A percentile compares a stretch with the other conserved stretches of the same genome.
These are phyloP conservation scores for Pholiota microspora DNA, from an alignment of 768 basidiomycete genomes.

Conservation along the genomic window DNA sequence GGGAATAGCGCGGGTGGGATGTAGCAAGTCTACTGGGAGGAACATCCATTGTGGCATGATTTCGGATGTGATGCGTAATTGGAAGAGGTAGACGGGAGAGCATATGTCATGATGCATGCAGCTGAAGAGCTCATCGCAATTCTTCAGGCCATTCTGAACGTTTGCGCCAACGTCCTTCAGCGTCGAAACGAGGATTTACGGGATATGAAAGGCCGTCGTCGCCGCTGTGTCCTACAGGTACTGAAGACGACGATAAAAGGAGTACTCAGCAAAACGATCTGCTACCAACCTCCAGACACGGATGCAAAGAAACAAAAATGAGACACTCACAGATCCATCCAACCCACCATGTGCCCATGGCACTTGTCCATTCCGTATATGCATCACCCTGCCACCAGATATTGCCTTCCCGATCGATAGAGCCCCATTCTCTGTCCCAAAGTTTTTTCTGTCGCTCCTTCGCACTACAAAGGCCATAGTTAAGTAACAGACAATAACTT, in stretches of 20 bases:
- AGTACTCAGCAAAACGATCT: background rate
- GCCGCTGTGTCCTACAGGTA: conserved; percentile 47
- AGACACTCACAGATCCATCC: conserved; percentile 78
- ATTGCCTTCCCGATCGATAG: conserved; percentile 71
- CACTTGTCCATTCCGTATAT: conserved; percentile 68
- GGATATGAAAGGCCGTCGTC: conserved; percentile 64
- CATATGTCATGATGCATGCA: too few relatives aligned
- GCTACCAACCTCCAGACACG: background rate
- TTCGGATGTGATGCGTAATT: too few relatives aligned
- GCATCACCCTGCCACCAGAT: conserved; percentile 80
- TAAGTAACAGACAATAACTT: background rate
- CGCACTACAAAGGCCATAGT: conserved; percentile 34
- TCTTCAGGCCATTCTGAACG: conserved; percentile 71
- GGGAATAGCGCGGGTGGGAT: too few relatives aligned
- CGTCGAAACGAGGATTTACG: conserved; percentile 72
- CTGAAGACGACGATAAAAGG: conserved; percentile 33
- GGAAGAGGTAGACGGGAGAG: too few relatives aligned
- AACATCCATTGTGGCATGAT: too few relatives aligned
- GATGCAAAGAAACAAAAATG: conserved; percentile 9
- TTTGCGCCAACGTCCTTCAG: conserved; percentile 62
- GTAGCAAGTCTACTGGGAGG: too few relatives aligned
- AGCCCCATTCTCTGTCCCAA: conserved; percentile 86
- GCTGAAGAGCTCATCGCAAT: conserved; percentile 32
- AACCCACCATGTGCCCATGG: conserved; percentile 70
- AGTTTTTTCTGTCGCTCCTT: conserved; percentile 41